Evolutionary conservation across 148 eudicot species (phyloP), one percentile per base, ranked within the genome.

Genomic region (Rhododendron ovatum): DNA sequence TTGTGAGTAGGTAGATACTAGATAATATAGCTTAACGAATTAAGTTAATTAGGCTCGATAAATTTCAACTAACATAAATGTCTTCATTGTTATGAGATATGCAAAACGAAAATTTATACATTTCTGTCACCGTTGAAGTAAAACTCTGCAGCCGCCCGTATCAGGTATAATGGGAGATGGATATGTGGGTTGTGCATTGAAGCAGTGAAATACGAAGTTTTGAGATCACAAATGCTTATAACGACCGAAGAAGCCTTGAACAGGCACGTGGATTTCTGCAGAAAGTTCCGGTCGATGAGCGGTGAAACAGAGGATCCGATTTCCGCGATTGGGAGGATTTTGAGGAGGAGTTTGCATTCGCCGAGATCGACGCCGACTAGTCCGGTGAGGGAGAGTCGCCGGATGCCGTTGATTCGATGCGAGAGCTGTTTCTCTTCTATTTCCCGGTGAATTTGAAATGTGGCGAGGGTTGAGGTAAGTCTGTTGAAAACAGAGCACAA

Each of bases 151-250:
- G 61, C 24, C 24, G 7, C 22, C 61, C 7, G 61, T 55, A 1
- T 20, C 65, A 59, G 65, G n/a, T 85, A 81, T 43, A 30, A 74
- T 2, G 89, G 89, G 35, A 84, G 80, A 57, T 88, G 89, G 89
- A 88, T 88, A 1, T 88, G 89, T 63, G 89, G 89, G 30, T 61
- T 88, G 41, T 88, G 89, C 50, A 81, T 59, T 26, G 89, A 88
- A n/a, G 89, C 87, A 15, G 89, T 88, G 87, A 85, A 85, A 43
- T 84, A 88, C 30, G 87, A 88, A 35, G 81, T 85, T 15, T 47
- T 85, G 81, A 59, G 87, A 63, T 84, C 87, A 45, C 71, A 88
- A 12, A 82, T 61, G 74, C 37, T 84, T 17, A 88, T 88, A 17
- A 88, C 53, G 2, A 84, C 63, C 20, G 87, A 88, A 85, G 89